Evolutionary conservation across 2,329 filamentous ascomycete genomes (phyloP).

Genomic region (Xylaria sp.): DNA sequence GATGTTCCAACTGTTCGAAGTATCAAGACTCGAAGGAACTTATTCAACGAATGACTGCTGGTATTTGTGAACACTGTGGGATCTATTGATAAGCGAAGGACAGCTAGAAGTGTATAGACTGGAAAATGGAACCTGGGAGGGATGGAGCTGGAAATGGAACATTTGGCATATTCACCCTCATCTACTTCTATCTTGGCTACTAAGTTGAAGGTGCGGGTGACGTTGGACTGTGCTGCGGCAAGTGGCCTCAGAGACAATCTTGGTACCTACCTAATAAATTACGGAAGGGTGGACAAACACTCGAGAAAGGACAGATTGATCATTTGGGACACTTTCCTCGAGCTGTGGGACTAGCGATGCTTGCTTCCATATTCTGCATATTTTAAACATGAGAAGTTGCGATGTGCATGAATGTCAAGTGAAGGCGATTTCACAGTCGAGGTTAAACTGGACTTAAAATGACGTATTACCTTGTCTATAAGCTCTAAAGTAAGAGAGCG

Average conservation of each 20-base stretch:
- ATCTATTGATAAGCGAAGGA: conserved; percentile 11
- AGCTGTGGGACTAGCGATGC: neutral
- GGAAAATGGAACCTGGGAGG: neutral
- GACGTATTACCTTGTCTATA: neutral
- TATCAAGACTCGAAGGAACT: neutral
- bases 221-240: neutral
- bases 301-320: conserved; percentile 4
- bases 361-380: neutral
- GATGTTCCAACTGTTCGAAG: neutral
- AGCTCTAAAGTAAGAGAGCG: neutral
- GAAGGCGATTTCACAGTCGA: neutral
- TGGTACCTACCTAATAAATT: neutral
- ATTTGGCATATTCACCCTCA: neutral
- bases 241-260: neutral
- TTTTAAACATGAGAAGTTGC: neutral
- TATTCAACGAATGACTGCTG: neutral
- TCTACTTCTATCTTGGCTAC: neutral
- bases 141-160: neutral
- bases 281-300: neutral
- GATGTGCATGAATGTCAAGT: too few relatives aligned
- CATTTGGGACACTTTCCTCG: neutral
- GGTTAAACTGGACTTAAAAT: neutral
- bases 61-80: neutral
- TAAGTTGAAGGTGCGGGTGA: neutral
- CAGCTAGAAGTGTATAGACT: neutral